Evolutionary conservation across 2,329 filamentous ascomycete genomes (phyloP), one percentile per base, ranked within the genome.

Genomic region (Colletotrichum gigasporum): DNA sequence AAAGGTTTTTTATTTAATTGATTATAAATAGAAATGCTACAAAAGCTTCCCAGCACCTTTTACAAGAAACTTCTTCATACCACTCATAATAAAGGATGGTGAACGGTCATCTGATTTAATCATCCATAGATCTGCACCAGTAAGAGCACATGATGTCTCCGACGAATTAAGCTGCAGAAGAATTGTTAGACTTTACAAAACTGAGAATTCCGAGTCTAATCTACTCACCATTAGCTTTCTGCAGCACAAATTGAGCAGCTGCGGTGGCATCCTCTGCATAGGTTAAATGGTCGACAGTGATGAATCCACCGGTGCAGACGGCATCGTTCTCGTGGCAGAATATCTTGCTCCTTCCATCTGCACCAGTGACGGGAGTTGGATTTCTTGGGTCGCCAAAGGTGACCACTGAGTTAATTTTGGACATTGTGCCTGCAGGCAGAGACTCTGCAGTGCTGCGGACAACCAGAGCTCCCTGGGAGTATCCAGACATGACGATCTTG

Each of bases 361-460:
- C 34, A 3, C 68, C 68, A 20, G 70, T 64, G 10, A 71, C 70
- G 41, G 63, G 42, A 9, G 69, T 44, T 18, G 69, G 51, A 34
- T 64, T 50, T 26, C 67, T 48, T 1, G 73, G 73, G 50, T 75
- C 73, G 4, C 73, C 73, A 26, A 75, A 75, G n/a, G 73, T 68
- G 11, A 75, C 65, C 5, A 71, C 68, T 26, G 73, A 70, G 37
- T 66, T 71, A 62, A 74, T 66, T 26, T 68, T 71, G 14, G 68
- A 63, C 69, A 71, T 71, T 16, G 68, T 68, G 2, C 44, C 55
- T 14, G 64, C 59, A 10, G 69, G 68, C 1, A 75, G 68, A 11
- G 63, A 48, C 12, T 66, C 56, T 1, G 70, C 67, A 2, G 72
- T 72, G 16, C 72, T 68, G 37, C 73, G 72, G 5, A 73, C 67